Evolutionary conservation across 768 basidiomycete genomes (phyloP).

Genomic region (Mycena metata): DNA sequence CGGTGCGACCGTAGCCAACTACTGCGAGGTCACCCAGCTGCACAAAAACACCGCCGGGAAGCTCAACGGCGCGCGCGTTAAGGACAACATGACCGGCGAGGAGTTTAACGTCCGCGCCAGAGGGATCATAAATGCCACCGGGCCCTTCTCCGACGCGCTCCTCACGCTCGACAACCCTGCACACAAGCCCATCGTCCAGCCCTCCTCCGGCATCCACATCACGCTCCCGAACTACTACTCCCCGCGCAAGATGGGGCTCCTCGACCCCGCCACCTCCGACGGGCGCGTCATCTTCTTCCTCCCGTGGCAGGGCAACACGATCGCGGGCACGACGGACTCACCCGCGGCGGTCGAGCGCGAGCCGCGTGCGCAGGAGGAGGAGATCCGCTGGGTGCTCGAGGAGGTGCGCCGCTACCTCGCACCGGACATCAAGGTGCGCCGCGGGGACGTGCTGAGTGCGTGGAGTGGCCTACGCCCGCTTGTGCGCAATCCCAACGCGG

Average conservation of each 20-base stretch:
- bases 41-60: conserved; percentile 77
- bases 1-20: conserved; percentile 90
- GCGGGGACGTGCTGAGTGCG: conserved; percentile 95
- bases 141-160: conserved; percentile 91
- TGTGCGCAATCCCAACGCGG: conserved; percentile 79
- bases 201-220: conserved; percentile 95
- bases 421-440: conserved; percentile 92
- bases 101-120: conserved; percentile 88
- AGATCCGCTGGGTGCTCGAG: conserved; percentile 96
- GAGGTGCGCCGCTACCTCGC: conserved; percentile 92
- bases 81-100: conserved; percentile 86
- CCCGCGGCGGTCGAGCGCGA: conserved; percentile 78
- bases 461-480: conserved; percentile 95
- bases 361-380: conserved; percentile 90
- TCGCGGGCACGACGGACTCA: conserved; percentile 96
- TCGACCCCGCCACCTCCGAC: conserved; percentile 96
- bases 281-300: conserved; percentile 99
- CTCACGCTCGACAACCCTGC: conserved; percentile 83
- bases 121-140: conserved; percentile 97
- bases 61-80: conserved; percentile 80
- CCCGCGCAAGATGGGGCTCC: conserved; percentile 92
- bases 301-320: conserved; percentile 98
- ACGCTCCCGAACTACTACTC: conserved; percentile 98
- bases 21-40: conserved; percentile 86
- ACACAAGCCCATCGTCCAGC: conserved; percentile 90